Conservation (phyloP, 176 grass and related monocot species). For the Thinopyrum elongatum region DNA sequence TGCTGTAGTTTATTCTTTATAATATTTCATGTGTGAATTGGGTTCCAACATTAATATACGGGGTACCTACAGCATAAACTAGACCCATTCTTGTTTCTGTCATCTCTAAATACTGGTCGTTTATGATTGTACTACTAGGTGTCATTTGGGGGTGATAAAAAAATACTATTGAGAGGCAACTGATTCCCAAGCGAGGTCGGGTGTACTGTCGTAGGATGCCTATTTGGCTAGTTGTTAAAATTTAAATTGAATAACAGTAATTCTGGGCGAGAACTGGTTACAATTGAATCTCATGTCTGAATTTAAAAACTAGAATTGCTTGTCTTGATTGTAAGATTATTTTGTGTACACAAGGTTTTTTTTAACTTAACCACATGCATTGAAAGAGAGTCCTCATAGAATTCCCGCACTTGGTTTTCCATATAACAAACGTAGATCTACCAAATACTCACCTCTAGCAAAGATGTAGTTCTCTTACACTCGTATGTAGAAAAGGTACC, state of each 20-base stretch:
- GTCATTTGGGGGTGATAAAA: not conserved
- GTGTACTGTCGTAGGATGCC: too few species aligned
- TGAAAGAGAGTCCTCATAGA: not conserved
- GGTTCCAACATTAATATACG: not conserved
- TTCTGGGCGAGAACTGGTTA: not conserved
- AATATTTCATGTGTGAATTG: not conserved
- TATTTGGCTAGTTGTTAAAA: not conserved
- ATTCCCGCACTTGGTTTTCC: not conserved
- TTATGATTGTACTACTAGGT: too few species aligned
- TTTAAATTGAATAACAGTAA: not conserved
- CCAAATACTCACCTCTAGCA: slow-evolving; percentile 43
- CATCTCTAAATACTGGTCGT: too few species aligned
- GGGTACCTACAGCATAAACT: not conserved
- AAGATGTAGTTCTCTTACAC: slow-evolving; percentile 37
- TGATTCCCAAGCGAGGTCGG: not conserved
- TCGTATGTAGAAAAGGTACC: slow-evolving; percentile 51
- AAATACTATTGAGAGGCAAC: not conserved
- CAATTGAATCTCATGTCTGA: not conserved
- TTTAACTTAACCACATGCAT: too few species aligned
- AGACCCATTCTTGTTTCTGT: too few species aligned
- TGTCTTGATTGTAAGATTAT: not conserved
- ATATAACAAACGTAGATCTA: not conserved
- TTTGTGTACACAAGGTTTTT: not conserved
- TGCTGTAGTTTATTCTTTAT: not conserved
- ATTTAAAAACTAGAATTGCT: not conserved